Base-by-base conservation (phyloP, 352 stramenopile genomes). In the Plasmopara viticola region DNA sequence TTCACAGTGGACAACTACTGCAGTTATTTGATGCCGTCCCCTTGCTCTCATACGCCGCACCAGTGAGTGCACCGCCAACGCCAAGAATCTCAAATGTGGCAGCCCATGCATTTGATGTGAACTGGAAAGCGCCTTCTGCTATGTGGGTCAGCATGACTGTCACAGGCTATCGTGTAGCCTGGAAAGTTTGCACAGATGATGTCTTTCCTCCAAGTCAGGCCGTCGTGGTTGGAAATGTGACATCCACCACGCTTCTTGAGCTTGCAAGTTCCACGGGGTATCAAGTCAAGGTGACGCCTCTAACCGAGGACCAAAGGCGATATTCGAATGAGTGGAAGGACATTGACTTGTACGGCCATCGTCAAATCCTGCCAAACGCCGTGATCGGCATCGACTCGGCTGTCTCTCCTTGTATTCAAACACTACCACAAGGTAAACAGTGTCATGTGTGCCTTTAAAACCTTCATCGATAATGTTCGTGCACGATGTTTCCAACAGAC, bases 271-370 rank as follows among this genome's bases (percentile, higher is more conserved):
- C 48, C 9, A 89, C 71, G 2, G 53, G 48, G 12, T 96, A 97
- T 60, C 71, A 85, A 1, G 86, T 96, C 10, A 70, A 74, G 15
- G 73, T 97, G 17, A 60, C 77, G 9, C 85, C 83, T 0, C 47
- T 97, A 12, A 78, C 72, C 0, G 89, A 97, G 52, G 77, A 96
- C 48, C 56, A 74, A 35, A 47, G 58, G 45, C 28, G 29, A 3
- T 58, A 63, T 43, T 45, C 48, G 17, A 40, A 35, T 6, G 47
- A 64, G 7, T 90, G 77, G 68, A 68, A 86, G 17, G 49, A 73
- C 9, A 69, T 97, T 13, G 88, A 98, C 62, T 66, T 95, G 4
- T 97, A 98, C 48, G 90, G 89, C 2, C 70, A 81, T 14, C 77
- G 86, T 10, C 3, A 37, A 6, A 31, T 68, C 1, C 28, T 95